Percentiles rank a stretch among this genome's conserved stretches.
Evolutionary conservation across 306 rosid genomes (phyloP).

Genomic region (Canavalia ensiformis): DNA sequence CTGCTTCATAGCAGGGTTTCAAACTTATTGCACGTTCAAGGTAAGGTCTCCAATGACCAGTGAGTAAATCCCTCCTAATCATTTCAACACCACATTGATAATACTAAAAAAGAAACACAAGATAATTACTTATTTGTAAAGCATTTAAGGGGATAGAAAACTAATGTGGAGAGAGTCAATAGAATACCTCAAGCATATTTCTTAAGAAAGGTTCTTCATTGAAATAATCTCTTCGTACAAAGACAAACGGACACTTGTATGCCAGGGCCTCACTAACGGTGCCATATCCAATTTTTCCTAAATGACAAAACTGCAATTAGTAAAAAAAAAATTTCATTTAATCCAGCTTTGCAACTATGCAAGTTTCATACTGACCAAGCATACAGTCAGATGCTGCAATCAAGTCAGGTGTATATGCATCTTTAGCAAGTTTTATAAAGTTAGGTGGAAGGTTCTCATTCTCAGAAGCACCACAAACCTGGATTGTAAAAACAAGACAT

Average conservation of each 20-base stretch:
- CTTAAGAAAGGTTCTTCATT: conserved; percentile 98
- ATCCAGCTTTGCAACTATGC: conserved; percentile 24
- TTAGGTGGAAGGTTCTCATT: conserved; percentile 80
- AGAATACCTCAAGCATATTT: conserved; percentile 95
- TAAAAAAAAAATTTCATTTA: conserved; percentile 38
- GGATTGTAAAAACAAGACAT: conserved; percentile 43
- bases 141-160: conserved; percentile 21
- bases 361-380: conserved; percentile 77
- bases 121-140: conserved; percentile 26
- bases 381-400: conserved; percentile 97
- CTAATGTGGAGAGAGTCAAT: conserved; percentile 25
- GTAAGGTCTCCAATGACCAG: conserved; percentile 99
- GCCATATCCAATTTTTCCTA: conserved; percentile 99
- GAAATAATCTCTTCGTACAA: conserved; percentile 97
- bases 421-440: conserved; percentile 76
- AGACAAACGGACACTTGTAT: conserved; percentile 91
- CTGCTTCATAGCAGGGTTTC: conserved; percentile 94
- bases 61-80: conserved; percentile 95
- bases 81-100: conserved; percentile 98
- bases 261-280: conserved; percentile 95
- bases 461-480: conserved; percentile 98
- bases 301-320: conserved; percentile 35
- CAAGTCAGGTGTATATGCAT: conserved; percentile 93
- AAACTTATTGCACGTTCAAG: conserved; percentile 95
- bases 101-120: conserved; percentile 54